Evolutionary conservation across 1,284 basidiomycete genomes (phyloP).

Genomic region (Tausonia pullulans): DNA sequence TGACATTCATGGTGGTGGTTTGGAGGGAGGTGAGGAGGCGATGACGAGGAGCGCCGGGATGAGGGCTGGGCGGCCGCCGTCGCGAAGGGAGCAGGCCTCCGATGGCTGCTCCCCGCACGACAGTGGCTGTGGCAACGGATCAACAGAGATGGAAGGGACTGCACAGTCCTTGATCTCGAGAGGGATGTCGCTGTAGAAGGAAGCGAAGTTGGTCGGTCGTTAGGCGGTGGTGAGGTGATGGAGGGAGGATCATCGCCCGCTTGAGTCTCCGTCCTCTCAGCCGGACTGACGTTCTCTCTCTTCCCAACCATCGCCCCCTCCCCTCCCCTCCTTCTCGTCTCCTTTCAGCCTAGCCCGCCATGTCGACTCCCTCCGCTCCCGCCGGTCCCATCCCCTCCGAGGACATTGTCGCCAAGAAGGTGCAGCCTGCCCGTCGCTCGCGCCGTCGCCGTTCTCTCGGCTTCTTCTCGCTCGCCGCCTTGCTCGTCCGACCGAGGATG

Average conservation of each 20-base stretch:
- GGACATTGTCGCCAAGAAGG: slow-evolving; percentile 76
- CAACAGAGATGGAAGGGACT: no score
- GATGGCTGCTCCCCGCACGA: no score
- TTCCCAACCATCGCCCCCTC: background rate
- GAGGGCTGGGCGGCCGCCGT: background rate
- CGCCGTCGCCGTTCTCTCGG: slow-evolving; percentile 3
- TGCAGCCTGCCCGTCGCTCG: slow-evolving; percentile 29
- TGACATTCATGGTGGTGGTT: slow-evolving; percentile 12
- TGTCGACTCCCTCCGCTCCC: background rate
- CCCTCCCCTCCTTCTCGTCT: background rate
- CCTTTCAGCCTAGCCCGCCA: background rate
- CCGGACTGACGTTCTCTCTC: no score
- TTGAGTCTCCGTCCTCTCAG: no score
- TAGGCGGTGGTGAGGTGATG: no score
- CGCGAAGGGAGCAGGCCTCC: no score
- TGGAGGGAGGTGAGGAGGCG: background rate
- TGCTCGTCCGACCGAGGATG: background rate
- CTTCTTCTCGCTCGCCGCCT: background rate
- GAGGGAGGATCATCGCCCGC: no score
- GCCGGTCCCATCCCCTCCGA: slow-evolving; percentile 51
- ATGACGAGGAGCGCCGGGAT: background rate
- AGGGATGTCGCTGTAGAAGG: no score
- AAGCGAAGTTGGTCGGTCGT: no score
- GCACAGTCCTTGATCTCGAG: no score
- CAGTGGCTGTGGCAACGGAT: no score